phyloP scores from a whole-genome alignment of 2,329 filamentous ascomycete species.

The Colletotrichum falcatum region DNA sequence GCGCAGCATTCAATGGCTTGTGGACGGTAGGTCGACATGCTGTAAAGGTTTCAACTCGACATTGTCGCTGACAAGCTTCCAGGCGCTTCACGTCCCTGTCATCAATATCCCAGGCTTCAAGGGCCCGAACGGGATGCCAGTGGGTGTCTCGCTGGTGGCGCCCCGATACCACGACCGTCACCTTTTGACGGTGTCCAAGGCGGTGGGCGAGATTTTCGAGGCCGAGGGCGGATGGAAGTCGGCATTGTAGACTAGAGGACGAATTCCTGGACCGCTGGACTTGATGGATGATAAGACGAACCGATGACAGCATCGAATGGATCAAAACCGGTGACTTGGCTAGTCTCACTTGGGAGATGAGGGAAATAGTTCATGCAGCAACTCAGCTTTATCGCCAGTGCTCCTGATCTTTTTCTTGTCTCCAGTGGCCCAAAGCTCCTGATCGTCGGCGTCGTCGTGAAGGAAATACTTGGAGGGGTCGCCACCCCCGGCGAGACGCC shows the following conservation, averaged over 20 bases:
- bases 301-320: not conserved
- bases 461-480: not conserved
- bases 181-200: constrained; percentile 57
- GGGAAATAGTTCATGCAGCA: no score
- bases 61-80: constrained; percentile 45
- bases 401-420: no score
- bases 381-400: no score
- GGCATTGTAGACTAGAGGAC: not conserved
- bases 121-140: constrained; percentile 65
- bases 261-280: not conserved
- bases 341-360: no score
- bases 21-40: constrained; percentile 62
- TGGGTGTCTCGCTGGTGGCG: constrained; percentile 67
- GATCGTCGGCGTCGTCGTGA: no score
- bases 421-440: no score
- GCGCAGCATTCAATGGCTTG: constrained; percentile 61
- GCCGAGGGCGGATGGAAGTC: constrained; percentile 49
- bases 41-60: constrained; percentile 36
- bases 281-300: no score
- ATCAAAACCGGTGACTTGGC: no score
- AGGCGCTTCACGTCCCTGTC: constrained; percentile 69
- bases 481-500: not conserved
- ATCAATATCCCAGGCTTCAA: constrained; percentile 74
- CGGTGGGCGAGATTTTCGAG: constrained; percentile 51
- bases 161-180: constrained; percentile 60